Base-by-base conservation (phyloP, 176 grass and related monocot genomes). In the Eragrostis curvula region DNA sequence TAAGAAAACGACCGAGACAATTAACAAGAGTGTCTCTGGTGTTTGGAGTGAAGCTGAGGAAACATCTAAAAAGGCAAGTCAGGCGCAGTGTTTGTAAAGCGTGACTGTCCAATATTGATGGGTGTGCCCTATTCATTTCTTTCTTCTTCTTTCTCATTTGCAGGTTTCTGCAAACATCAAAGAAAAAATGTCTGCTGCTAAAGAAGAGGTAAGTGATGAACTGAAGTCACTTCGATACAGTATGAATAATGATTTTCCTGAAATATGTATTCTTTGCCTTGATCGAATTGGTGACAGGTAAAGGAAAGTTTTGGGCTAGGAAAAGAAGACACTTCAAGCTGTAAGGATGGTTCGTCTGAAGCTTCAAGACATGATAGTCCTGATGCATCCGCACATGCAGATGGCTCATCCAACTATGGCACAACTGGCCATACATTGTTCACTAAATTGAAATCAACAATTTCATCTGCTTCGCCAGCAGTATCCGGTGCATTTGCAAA, bases 1-100 rank as follows among this genome's bases (percentile, higher is more conserved):
- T 71, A 81, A 89, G 80, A 94, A 94, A 83, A 91, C 90, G 5
- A 82, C 95, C 8, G 88, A 97, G 53, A 89, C 89, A 70, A 78
- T 97, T 75, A 89, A 92, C 77, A 97, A 87, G 81, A 85, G 86
- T 32, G 95, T 92, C 15, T 92, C 94, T 74, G 92, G 71, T 83
- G 91, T 92, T 91, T 92, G 88, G 90, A 76, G 65, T 59, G 95
- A 94, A 89, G 95, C 92, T 73, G 95, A 92, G 84, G 90, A 87
- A 52, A 88, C 92, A 88, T 97, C 95, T 70, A 94, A 94, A 86
- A 94, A 92, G 90, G 95, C 85, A 81, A 82, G 40, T 16, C 27
- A 53, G 65, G 69, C 46, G 78, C 52, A 60, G n/a, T 79, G 75
- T 41, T 59, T 59, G 27, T 41, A 12, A 66, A 66, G 29, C 27